Conservation (phyloP, 257 asterid genomes). For the Perilla frutescens region DNA sequence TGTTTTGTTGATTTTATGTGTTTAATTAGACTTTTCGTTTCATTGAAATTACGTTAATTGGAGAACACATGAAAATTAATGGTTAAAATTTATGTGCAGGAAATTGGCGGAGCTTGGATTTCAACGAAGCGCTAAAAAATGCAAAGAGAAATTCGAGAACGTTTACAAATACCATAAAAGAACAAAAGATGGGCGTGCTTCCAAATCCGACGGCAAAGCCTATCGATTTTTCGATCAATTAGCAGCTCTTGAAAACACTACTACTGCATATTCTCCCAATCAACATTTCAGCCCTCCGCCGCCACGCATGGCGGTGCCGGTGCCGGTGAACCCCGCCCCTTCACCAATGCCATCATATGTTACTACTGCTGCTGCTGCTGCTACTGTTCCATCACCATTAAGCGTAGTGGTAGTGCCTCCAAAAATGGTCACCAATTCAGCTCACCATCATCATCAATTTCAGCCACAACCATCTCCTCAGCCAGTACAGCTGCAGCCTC, state of each 20-base stretch:
- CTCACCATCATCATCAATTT: slow-evolving; percentile 38
- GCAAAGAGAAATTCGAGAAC: slow-evolving; percentile 94
- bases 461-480: background rate
- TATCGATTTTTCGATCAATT: slow-evolving; percentile 90
- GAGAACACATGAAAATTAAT: too few relatives aligned
- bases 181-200: slow-evolving; percentile 86
- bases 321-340: background rate
- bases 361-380: slow-evolving; percentile 36
- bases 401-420: slow-evolving; percentile 38
- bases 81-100: slow-evolving; percentile 49
- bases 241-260: slow-evolving; percentile 65
- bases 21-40: background rate
- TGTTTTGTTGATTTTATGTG: slow-evolving; percentile 51
- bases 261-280: slow-evolving; percentile 27
- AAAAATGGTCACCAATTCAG: background rate
- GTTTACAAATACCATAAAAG: slow-evolving; percentile 90
- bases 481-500: slow-evolving; percentile 6
- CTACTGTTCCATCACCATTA: slow-evolving; percentile 70
- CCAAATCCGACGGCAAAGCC: slow-evolving; percentile 81
- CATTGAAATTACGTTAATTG: slow-evolving; percentile 21
- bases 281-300: slow-evolving; percentile 47
- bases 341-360: slow-evolving; percentile 37
- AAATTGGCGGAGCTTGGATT: slow-evolving; percentile 96
- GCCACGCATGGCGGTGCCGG: slow-evolving; percentile 31
- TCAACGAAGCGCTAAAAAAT: slow-evolving; percentile 79